Evolutionary conservation across 2,329 filamentous ascomycete species (phyloP).

Genomic region (Diplocarpon rosae): DNA sequence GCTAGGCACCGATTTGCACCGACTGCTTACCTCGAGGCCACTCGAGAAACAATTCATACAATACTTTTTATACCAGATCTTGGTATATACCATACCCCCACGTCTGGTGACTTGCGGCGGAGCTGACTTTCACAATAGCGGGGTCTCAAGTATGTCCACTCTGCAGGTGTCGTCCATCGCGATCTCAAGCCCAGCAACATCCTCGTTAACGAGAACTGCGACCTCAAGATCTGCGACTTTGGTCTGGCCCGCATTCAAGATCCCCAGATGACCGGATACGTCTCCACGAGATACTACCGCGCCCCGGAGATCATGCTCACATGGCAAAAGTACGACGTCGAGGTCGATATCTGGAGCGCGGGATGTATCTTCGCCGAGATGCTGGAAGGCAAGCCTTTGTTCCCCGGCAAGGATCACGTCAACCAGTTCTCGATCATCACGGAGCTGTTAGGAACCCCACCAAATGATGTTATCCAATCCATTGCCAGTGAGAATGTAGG

Average conservation of each 20-base stretch:
- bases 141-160: constrained; percentile 97
- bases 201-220: constrained; percentile 98
- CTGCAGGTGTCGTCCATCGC: constrained; percentile 91
- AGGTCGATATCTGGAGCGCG: constrained; percentile 98
- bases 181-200: constrained; percentile 99
- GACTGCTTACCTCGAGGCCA: constrained; percentile 85
- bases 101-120: background rate
- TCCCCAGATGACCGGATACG: constrained; percentile 98
- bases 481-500: constrained; percentile 96
- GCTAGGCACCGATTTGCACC: constrained; percentile 90
- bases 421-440: constrained; percentile 99
- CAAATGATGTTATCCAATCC: constrained; percentile 95
- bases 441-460: constrained; percentile 88
- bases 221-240: constrained; percentile 99
- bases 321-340: constrained; percentile 99
- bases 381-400: constrained; percentile 95
- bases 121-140: constrained; percentile 44
- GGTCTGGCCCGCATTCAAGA: constrained; percentile 95
- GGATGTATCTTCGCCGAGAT: constrained; percentile 99
- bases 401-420: constrained; percentile 98
- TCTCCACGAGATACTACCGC: constrained; percentile 96
- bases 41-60: constrained; percentile 99
- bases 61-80: constrained; percentile 98
- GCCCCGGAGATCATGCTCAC: constrained; percentile 99
- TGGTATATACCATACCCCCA: constrained; percentile 56